Evolutionary conservation across 495 filamentous ascomycete genomes (phyloP), one percentile per base, ranked within the genome.

Genomic region (Xylaria telfairii): DNA sequence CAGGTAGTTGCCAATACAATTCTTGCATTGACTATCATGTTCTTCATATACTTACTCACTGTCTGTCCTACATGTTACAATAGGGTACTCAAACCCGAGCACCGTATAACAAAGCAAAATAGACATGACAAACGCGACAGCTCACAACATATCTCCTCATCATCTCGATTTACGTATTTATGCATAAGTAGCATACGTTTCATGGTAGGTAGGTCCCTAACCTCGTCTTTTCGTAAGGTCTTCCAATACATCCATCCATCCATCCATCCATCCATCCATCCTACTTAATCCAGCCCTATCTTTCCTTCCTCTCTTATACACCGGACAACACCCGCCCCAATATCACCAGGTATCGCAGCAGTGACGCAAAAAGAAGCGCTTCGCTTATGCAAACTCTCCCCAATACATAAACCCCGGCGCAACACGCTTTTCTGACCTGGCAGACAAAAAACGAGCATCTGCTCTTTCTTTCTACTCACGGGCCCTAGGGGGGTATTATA

Each of bases 401-500:
- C 30, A 3, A 4, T 24, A 54, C 8, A 37, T 28, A 54, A 15
- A 5, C 28, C 24, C 28, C 49, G 24, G 15, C 46, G 21, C 46
- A 8, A 24, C 49, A 53, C 21, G 9, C 28, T 53, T 51, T 3
- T 13, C 4, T 21, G n/a, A n/a, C n/a, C n/a, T n/a, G n/a, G n/a
- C 21, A n/a, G 3, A 51, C 21, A 9, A 51, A 54, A 53, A 28
- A 0, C 12, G 24, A 10, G 21, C 51, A 30, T 17, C 51, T 37
- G 34, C 34, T 37, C 34, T 37, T 37, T 7, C 26, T 54, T 13
- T 54, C 51, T 30, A 54, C 51, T 30, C 24, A 28, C 13, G 24
- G 51, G 51, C 26, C 26, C 24, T 24, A 54, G 51, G 34, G 34
- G 51, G 51, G 51, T 54, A 54, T 54, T 54, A 28, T 54, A 30